Conservation (phyloP, 495 filamentous ascomycete genomes). For the Aspergillus sclerotiicarbonarius region DNA sequence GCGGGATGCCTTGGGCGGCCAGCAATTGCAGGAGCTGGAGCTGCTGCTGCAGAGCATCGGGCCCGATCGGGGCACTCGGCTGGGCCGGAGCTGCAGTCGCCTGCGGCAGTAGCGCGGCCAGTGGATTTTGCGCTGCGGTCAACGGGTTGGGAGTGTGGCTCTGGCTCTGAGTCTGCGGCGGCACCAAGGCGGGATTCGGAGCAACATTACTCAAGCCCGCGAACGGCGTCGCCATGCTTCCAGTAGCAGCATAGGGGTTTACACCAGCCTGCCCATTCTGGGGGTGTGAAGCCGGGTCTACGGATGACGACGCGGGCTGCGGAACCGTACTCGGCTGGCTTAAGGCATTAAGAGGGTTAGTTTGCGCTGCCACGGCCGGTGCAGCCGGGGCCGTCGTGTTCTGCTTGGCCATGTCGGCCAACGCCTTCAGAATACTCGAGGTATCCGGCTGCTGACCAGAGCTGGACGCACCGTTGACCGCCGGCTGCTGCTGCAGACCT, state of each 20-base stretch:
- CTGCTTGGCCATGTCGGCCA: constrained; percentile 83
- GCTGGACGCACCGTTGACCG: constrained; percentile 36
- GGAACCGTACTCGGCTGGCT: constrained; percentile 46
- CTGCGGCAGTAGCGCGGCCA: constrained; percentile 49
- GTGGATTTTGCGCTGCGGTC: constrained; percentile 40
- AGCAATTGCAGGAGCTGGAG: constrained; percentile 59
- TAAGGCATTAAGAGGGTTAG: constrained; percentile 56
- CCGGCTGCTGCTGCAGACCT: constrained; percentile 33
- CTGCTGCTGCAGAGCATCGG: constrained; percentile 57
- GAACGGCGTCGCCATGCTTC: constrained; percentile 49
- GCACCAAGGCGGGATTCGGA: constrained; percentile 42
- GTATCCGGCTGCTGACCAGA: constrained; percentile 52
- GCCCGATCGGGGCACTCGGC: constrained; percentile 31
- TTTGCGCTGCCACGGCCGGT: constrained; percentile 45
- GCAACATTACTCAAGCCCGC: constrained; percentile 40
- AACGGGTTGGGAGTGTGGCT: constrained; percentile 42
- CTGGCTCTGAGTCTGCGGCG: constrained; percentile 48
- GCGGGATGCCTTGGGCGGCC: constrained; percentile 55
- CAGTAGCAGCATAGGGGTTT: constrained; percentile 56
- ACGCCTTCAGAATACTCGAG: constrained; percentile 72
- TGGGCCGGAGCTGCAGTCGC: constrained; percentile 29
- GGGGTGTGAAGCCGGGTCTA: constrained; percentile 45
- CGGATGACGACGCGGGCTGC: constrained; percentile 44
- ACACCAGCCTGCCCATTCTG: constrained; percentile 52
- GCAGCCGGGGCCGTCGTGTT: constrained; percentile 62